These are phyloP conservation scores for Zygoascus hellenicus DNA, from an alignment of 1,139 yeast species.

Conservation along the genomic window DNA sequence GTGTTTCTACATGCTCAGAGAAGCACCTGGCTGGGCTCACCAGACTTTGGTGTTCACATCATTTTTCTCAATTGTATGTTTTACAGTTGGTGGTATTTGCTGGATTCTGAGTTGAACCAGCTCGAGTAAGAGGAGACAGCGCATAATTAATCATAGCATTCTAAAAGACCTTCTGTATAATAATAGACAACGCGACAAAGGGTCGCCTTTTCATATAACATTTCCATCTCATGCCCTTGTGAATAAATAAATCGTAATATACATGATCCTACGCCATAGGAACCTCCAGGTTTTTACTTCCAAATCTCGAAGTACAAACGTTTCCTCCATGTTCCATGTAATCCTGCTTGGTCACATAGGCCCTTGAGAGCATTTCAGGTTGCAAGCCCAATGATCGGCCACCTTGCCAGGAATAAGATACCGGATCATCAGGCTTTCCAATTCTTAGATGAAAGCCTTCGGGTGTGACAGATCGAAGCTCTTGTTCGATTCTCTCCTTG, in stretches of 20 bases:
- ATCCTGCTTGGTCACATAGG: constrained; percentile 64
- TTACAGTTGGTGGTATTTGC: constrained; percentile 44
- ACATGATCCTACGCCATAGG: not conserved
- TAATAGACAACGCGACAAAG: no score
- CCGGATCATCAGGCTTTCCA: constrained; percentile 40
- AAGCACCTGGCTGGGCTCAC: constrained; percentile 38
- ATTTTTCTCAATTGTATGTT: constrained; percentile 39
- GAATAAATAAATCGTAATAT: not conserved
- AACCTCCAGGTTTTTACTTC: constrained; percentile 20
- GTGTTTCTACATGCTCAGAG: constrained; percentile 39
- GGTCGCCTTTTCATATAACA: no score
- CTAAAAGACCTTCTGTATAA: no score
- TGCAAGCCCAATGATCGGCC: constrained; percentile 50
- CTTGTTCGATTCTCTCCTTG: constrained; percentile 45
- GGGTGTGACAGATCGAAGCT: constrained; percentile 34
- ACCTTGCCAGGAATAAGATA: constrained; percentile 50
- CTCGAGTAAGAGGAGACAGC: not conserved
- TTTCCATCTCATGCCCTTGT: no score
- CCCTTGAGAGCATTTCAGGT: constrained; percentile 45
- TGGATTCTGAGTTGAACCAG: constrained; percentile 22
- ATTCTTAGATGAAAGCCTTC: constrained; percentile 42
- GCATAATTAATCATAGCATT: not conserved
- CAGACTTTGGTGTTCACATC: constrained; percentile 36
- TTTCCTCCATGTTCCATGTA: constrained; percentile 79
- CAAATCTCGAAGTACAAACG: constrained; percentile 25